These are phyloP conservation scores for Berkeleyomyces rouxiae DNA, from an alignment of 2,329 filamentous ascomycete genomes.

Conservation along the genomic window DNA sequence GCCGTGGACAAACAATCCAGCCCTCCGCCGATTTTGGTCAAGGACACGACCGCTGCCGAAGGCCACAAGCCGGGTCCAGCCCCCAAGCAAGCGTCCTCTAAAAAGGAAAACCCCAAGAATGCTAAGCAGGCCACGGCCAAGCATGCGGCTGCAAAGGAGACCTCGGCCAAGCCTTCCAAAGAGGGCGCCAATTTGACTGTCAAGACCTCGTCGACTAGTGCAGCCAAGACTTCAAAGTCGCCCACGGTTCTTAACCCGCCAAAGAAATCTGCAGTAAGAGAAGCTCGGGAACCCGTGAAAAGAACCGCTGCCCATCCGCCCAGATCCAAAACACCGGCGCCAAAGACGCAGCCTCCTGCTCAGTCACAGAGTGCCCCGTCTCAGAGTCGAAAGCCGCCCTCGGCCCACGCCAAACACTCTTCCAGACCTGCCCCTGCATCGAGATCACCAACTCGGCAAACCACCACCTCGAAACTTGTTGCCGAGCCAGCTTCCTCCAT, in stretches of 20 bases:
- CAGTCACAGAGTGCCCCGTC: slow-evolving; percentile 21
- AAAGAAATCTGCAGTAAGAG: neutral
- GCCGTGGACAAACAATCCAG: no score
- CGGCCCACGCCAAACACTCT: slow-evolving; percentile 25
- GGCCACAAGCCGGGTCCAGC: neutral
- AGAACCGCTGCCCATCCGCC: neutral
- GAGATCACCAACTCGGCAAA: slow-evolving; percentile 53
- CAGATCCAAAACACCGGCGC: slow-evolving; percentile 17
- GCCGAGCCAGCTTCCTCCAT: slow-evolving; percentile 40
- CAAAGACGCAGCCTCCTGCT: slow-evolving; percentile 16
- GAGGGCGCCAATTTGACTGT: neutral
- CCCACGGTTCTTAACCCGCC: neutral
- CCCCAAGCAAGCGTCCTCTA: neutral
- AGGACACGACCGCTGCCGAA: neutral
- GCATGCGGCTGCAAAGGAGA: neutral
- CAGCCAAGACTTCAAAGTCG: neutral
- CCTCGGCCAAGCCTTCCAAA: neutral
- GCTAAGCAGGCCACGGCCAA: neutral
- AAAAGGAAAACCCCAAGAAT: neutral
- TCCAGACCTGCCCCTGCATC: slow-evolving; percentile 23
- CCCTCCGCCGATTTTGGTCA: neutral
- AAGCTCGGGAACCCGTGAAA: neutral
- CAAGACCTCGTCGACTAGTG: neutral
- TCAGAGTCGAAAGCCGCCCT: slow-evolving; percentile 27
- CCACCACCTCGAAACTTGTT: slow-evolving; percentile 48